Evolutionary conservation across 129 eudicot species (phyloP).

Genomic region (Flaveria bidentis): DNA sequence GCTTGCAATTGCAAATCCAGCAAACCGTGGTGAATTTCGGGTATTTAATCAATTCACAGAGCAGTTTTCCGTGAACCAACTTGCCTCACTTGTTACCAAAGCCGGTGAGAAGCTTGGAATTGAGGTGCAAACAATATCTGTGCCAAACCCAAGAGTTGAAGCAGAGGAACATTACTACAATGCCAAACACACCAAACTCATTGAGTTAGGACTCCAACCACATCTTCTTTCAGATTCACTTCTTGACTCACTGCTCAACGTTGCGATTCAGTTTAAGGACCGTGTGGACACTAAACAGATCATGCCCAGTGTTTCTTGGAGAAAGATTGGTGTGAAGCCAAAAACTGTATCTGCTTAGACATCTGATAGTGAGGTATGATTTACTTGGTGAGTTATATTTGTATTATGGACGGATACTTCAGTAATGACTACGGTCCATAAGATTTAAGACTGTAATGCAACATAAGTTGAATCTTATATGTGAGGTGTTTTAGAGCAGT

Average conservation of each 20-base stretch:
- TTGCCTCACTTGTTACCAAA: slow-evolving; percentile 86
- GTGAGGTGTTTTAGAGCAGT: neutral
- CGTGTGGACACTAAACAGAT: slow-evolving; percentile 87
- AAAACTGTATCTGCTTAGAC: slow-evolving; percentile 80
- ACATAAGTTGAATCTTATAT: slow-evolving; percentile 8
- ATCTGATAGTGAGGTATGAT: slow-evolving; percentile 11
- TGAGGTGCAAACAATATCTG: slow-evolving; percentile 76
- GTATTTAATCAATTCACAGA: slow-evolving; percentile 95
- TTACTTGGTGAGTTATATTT: slow-evolving; percentile 25
- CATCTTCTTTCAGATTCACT: slow-evolving; percentile 95
- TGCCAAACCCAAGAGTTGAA: slow-evolving; percentile 98
- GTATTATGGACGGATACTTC: slow-evolving; percentile 1
- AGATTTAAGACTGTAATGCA: slow-evolving; percentile 17
- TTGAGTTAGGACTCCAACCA: slow-evolving; percentile 84
- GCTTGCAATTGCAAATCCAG: slow-evolving; percentile 95
- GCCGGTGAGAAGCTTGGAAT: slow-evolving; percentile 90
- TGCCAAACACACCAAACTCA: slow-evolving; percentile 92
- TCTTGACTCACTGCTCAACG: slow-evolving; percentile 82
- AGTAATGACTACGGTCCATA: slow-evolving; percentile 18
- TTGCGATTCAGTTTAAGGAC: slow-evolving; percentile 73
- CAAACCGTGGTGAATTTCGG: slow-evolving; percentile 88
- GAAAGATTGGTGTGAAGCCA: slow-evolving; percentile 89
- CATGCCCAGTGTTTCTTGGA: slow-evolving; percentile 99
- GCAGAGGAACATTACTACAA: slow-evolving; percentile 98
- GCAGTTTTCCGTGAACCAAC: slow-evolving; percentile 92